Percentiles rank a stretch among this genome's conserved stretches.
These are phyloP conservation scores for Eucalyptus pumila DNA, from an alignment of 345 rosid species.

Conservation along the genomic window DNA sequence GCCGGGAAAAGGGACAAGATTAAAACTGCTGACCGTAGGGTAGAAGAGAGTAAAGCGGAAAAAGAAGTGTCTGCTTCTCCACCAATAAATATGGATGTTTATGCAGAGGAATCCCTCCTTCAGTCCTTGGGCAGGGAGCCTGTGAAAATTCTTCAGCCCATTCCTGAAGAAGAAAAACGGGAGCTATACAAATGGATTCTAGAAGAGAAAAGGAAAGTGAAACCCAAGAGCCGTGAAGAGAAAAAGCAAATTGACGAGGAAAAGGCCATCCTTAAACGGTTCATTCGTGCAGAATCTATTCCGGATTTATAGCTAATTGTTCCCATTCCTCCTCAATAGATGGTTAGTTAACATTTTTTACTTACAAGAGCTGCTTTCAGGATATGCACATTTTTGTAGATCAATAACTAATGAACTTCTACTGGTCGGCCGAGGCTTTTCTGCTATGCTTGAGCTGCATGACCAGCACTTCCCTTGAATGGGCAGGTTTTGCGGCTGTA, in stretches of 20 bases:
- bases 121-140: constrained; percentile 11
- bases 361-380: background rate
- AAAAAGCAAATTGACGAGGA: constrained; percentile 50
- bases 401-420: background rate
- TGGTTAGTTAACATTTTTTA: background rate
- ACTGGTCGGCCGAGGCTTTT: background rate
- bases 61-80: constrained; percentile 5
- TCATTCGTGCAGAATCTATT: constrained; percentile 37
- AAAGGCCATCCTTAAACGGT: constrained; percentile 59
- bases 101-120: constrained; percentile 1
- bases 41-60: constrained; percentile 9
- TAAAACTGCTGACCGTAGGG: constrained; percentile 10
- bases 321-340: background rate
- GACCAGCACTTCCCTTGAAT: background rate
- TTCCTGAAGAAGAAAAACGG: constrained; percentile 59
- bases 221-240: constrained; percentile 34
- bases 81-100: background rate
- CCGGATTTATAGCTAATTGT: constrained; percentile 31
- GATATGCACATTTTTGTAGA: background rate
- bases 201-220: constrained; percentile 63
- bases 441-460: background rate
- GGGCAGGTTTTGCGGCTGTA: background rate
- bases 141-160: constrained; percentile 23
- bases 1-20: constrained; percentile 22
- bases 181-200: constrained; percentile 65